phyloP scores from a whole-genome alignment of 148 eudicot genomes.

The Drosera capensis region DNA sequence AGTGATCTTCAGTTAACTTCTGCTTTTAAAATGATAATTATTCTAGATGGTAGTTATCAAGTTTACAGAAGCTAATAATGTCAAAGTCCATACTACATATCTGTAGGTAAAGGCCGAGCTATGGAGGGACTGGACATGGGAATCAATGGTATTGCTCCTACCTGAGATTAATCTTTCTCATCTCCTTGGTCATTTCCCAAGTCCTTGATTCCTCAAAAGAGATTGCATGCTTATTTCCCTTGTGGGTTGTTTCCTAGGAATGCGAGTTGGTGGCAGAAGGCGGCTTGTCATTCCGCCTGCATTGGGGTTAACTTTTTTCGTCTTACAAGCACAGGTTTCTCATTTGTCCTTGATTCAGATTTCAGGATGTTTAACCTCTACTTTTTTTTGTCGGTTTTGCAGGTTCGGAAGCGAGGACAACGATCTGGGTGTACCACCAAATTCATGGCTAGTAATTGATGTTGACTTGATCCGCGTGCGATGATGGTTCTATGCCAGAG shows the following conservation, averaged over 20 bases:
- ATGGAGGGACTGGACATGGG: slow-evolving; percentile 59
- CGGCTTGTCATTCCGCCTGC: slow-evolving; percentile 56
- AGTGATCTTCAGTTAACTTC: background rate
- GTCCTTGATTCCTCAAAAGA: background rate
- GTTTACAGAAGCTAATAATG: too few relatives aligned
- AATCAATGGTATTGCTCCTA: slow-evolving; percentile 32
- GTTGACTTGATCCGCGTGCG: slow-evolving; percentile 46
- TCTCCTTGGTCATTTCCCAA: background rate
- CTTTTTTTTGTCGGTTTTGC: slow-evolving; percentile 7
- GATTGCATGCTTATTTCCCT: background rate
- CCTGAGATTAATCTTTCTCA: background rate
- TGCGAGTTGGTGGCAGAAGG: slow-evolving; percentile 72
- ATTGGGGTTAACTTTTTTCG: slow-evolving; percentile 28
- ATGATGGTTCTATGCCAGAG: too few relatives aligned
- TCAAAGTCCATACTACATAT: slow-evolving; percentile 1
- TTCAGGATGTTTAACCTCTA: background rate
- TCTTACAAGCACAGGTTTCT: background rate
- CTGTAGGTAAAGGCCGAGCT: slow-evolving; percentile 40
- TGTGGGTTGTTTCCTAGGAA: slow-evolving; percentile 26
- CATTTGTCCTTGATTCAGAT: background rate
- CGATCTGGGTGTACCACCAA: slow-evolving; percentile 49
- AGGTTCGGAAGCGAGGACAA: slow-evolving; percentile 43
- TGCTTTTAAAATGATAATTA: background rate
- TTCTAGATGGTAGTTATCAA: too few relatives aligned
- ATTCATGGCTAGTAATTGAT: slow-evolving; percentile 64